Evolutionary conservation across 441 rosid species (phyloP).

Genomic region (Daphne laureola): DNA sequence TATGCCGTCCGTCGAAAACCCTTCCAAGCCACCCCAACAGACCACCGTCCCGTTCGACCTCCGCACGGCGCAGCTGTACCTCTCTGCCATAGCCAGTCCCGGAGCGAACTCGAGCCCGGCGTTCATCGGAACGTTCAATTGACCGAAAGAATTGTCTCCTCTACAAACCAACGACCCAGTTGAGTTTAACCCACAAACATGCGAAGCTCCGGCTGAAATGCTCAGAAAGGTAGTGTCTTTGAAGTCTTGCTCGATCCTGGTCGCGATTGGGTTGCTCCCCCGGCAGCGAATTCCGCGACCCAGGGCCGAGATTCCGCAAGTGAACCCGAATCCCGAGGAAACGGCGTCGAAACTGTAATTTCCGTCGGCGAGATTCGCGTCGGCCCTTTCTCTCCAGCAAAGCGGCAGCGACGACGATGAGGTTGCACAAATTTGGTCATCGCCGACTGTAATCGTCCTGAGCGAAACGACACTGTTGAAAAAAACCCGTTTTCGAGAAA

Average conservation of each 20-base stretch:
- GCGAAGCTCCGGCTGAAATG: conserved; percentile 53
- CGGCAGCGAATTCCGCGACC: conserved; percentile 42
- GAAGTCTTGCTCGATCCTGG: conserved; percentile 34
- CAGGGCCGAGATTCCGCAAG: conserved; percentile 52
- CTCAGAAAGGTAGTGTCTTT: conserved; percentile 37
- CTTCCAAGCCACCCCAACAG: conserved; percentile 70
- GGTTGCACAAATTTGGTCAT: conserved; percentile 58
- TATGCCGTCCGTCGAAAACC: conserved; percentile 2
- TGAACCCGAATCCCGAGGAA: conserved; percentile 62
- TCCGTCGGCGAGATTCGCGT: not conserved
- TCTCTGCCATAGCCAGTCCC: conserved; percentile 46
- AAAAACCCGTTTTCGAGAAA: conserved; percentile 43
- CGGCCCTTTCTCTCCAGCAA: conserved; percentile 57
- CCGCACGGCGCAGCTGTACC: conserved; percentile 53
- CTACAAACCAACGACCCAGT: conserved; percentile 44
- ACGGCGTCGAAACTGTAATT: conserved; percentile 24
- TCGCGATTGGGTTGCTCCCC: conserved; percentile 37
- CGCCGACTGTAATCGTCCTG: conserved; percentile 51
- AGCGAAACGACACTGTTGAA: conserved; percentile 28
- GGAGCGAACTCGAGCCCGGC: conserved; percentile 26
- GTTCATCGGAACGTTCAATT: conserved; percentile 36
- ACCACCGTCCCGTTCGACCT: conserved; percentile 38
- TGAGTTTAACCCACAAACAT: conserved; percentile 60
- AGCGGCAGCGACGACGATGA: conserved; percentile 21
- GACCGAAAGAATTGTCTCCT: conserved; percentile 47